Base-by-base conservation (phyloP, 2,329 filamentous ascomycete species). In the Pseudopithomyces chartarum region DNA sequence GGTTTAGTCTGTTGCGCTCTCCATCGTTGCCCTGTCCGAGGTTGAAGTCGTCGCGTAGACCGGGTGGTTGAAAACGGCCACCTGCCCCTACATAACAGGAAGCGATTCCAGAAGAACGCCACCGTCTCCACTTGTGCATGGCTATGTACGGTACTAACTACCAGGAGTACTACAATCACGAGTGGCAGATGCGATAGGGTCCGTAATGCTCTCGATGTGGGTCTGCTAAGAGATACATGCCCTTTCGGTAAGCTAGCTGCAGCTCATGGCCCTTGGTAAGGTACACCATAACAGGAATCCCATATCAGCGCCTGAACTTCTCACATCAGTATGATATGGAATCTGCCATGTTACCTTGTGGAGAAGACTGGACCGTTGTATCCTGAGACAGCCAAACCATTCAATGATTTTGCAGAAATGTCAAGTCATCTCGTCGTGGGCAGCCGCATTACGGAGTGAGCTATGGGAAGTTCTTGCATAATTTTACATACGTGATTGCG, bases 21-120 rank as follows among this genome's bases (percentile, higher is more conserved):
- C 61, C 62, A 47, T 64, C 60, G 59, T 66, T 62, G 59, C 66
- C 55, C 59, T 60, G 60, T 66, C 61, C 55, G 63, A 64, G 62
- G 64, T 67, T 64, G 62, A 62, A 64, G 52, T 53, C 44, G 44
- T 67, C 52, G 65, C 61, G 56, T 54, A 58, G 62, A 57, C 60
- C 54, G 61, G 65, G 58, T 67, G 64, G 60, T 74, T 59, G 65
- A 67, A 71, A 71, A 69, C 66, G 63, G 67, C 65, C 57, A 60
- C 62, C 63, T 64, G 60, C 59, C 64, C 61, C 63, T 67, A 64
- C 57, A 54, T 52, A 50, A 56, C 47, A 58, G 26, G 60, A 57
- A 63, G 63, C 64, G 60, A 63, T 58, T 56, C 49, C 62, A 57
- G 58, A 60, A 40, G 50, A 64, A 62, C 68, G 66, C 62, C 60